Conservation (phyloP, 78 protist species). For the Reticulomyxa filosa region DNA sequence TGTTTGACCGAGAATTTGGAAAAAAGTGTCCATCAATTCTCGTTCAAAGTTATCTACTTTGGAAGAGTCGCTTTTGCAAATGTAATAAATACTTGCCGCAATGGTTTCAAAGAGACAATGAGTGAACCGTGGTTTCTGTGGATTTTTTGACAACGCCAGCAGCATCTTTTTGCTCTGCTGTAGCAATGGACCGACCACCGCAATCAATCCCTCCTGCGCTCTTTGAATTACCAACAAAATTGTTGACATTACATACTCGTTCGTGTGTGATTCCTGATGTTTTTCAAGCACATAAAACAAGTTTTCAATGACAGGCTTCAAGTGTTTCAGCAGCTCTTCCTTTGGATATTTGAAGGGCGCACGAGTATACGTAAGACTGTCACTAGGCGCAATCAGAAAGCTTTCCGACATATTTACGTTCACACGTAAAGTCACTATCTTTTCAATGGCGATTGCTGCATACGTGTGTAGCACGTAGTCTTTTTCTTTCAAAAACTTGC, state of each 20-base stretch:
- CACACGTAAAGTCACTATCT: slow-evolving; percentile 9
- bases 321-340: background rate
- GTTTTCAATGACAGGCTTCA: slow-evolving; percentile 16
- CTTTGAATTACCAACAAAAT: slow-evolving; percentile 18
- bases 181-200: background rate
- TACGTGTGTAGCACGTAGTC: slow-evolving; percentile 52
- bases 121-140: slow-evolving; percentile 63
- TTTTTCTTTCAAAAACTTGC: too few species aligned
- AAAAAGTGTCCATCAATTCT: slow-evolving; percentile 28
- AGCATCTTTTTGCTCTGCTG: slow-evolving; percentile 24
- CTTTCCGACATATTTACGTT: background rate
- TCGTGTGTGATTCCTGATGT: slow-evolving; percentile 20
- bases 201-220: background rate
- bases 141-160: slow-evolving; percentile 36
- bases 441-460: slow-evolving; percentile 52
- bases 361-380: background rate
- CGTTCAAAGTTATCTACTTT: slow-evolving; percentile 24
- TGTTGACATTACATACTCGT: slow-evolving; percentile 45
- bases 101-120: slow-evolving; percentile 74
- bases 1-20: slow-evolving; percentile 22
- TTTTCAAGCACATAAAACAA: slow-evolving; percentile 32
- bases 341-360: background rate
- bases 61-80: slow-evolving; percentile 3
- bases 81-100: slow-evolving; percentile 34
- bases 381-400: background rate